Evolutionary conservation across 2,329 filamentous ascomycete species (phyloP), one percentile per base, ranked within the genome.

Genomic region (Apiospora marii): DNA sequence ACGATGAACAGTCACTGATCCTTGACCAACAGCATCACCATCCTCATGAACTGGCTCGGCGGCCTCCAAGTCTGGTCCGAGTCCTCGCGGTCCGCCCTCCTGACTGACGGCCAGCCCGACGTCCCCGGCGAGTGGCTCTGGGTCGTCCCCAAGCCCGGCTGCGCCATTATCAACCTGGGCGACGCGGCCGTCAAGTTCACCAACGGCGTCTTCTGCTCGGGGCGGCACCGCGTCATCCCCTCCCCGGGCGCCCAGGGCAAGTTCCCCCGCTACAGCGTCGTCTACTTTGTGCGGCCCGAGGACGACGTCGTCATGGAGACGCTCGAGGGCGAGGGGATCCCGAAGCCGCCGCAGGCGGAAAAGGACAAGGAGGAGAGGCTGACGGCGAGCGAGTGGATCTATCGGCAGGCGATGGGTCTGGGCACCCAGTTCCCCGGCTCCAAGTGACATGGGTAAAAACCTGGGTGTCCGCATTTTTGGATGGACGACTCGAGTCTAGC

Each of bases 21-120:
- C n/a, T n/a, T n/a, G n/a, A n/a, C n/a, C n/a, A 30, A 30, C 68
- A 82, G 80, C 3, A 78, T 84, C 68, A 83, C 82, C 12, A 73
- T 84, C 30, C 75, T 84, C 30, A 83, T 83, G 79, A 84, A 83
- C 73, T 82, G 80, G 79, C 77, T 83, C 24, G 83, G 82, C 49
- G 82, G 83, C 3, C 76, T 84, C 22, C 82, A 84, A 71, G 80
- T 84, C 30, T 81, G 78, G 75, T 80, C 78, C 3, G 75, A 78
- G 58, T 80, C 79, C 4, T 71, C 78, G 19, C 78, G 78, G 27
- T 76, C 73, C 49, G 79, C 78, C 3, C 70, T 74, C 30, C 73
- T 80, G 12, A 71, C 72, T 46, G 71, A 77, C 34, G 74, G 75
- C 22, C 75, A 80, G 68, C 79, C 79, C 49, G 77, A 79, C 68